Percentiles rank a stretch among this genome's conserved stretches.
These are phyloP conservation scores for Aureobasidium lini DNA, from an alignment of 2,329 filamentous ascomycete species.

Conservation along the genomic window DNA sequence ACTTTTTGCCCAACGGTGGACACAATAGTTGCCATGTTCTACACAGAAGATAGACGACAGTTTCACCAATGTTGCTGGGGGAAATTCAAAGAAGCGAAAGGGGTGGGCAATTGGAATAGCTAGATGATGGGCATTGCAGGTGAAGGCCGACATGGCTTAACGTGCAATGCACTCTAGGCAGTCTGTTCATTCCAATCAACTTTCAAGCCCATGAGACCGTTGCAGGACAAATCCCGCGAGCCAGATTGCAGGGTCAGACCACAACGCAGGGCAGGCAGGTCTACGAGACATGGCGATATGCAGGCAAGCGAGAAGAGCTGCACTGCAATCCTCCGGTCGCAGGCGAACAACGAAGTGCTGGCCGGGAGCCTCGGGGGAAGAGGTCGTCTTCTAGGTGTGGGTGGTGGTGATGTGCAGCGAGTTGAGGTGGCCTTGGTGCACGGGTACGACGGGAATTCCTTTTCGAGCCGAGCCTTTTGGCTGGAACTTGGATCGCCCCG, in stretches of 20 bases:
- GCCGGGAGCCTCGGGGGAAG: too few species aligned
- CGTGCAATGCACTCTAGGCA: not conserved
- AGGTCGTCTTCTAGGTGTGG: too few species aligned
- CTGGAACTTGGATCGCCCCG: constrained; percentile 7
- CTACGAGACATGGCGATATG: too few species aligned
- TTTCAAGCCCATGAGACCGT: not conserved
- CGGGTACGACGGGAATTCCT: constrained; percentile 5
- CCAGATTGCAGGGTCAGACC: not conserved
- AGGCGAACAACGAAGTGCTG: not conserved
- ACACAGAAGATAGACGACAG: not conserved
- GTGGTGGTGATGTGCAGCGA: not conserved
- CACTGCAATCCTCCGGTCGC: not conserved
- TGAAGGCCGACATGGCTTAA: not conserved
- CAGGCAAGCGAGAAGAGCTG: not conserved
- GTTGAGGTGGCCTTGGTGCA: not conserved
- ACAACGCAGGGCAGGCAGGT: not conserved
- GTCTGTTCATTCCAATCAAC: not conserved
- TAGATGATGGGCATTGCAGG: not conserved
- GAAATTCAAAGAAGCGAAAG: not conserved
- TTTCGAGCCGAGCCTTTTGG: constrained; percentile 9
- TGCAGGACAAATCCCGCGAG: not conserved
- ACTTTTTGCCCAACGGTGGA: not conserved
- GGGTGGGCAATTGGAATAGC: not conserved
- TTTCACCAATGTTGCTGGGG: not conserved
- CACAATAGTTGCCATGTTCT: not conserved